Conservation (phyloP, 345 rosid species). For the Ricinus communis region DNA sequence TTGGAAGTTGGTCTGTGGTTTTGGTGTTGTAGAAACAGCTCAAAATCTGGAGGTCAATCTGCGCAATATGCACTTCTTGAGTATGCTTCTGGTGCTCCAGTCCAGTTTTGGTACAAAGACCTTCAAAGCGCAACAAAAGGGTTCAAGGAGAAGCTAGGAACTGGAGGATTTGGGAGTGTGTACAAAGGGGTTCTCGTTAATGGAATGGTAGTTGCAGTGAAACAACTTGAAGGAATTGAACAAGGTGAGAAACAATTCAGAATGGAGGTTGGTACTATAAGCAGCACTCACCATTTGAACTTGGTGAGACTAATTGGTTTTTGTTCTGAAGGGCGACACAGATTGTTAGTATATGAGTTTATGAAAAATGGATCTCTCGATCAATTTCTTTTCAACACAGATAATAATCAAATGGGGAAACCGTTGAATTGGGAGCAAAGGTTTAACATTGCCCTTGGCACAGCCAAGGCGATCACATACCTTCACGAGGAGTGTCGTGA, state of each 20-base stretch:
- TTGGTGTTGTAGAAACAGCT: conserved; percentile 49
- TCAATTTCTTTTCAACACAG: conserved; percentile 17
- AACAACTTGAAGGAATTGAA: conserved; percentile 34
- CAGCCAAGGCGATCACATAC: conserved; percentile 32
- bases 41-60: conserved; percentile 41
- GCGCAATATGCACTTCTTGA: conserved; percentile 59
- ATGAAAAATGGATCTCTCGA: conserved; percentile 33
- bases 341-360: conserved; percentile 36
- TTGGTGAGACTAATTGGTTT: conserved; percentile 30
- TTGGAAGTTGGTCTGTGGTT: conserved; percentile 53
- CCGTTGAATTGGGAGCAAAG: conserved; percentile 23
- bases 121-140: conserved; percentile 23
- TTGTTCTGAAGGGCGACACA: conserved; percentile 31
- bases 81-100: conserved; percentile 61
- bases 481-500: conserved; percentile 36
- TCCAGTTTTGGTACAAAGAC: conserved; percentile 27
- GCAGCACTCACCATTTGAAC: conserved; percentile 36
- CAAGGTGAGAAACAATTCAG: conserved; percentile 34
- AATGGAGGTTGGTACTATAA: conserved; percentile 37
- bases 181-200: conserved; percentile 26
- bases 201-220: conserved; percentile 28
- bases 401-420: conserved; percentile 11
- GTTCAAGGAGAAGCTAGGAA: conserved; percentile 34
- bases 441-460: conserved; percentile 25
- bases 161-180: conserved; percentile 29